Conservation (phyloP, 1,284 basidiomycete genomes). For the Hymenochaete sp. region DNA sequence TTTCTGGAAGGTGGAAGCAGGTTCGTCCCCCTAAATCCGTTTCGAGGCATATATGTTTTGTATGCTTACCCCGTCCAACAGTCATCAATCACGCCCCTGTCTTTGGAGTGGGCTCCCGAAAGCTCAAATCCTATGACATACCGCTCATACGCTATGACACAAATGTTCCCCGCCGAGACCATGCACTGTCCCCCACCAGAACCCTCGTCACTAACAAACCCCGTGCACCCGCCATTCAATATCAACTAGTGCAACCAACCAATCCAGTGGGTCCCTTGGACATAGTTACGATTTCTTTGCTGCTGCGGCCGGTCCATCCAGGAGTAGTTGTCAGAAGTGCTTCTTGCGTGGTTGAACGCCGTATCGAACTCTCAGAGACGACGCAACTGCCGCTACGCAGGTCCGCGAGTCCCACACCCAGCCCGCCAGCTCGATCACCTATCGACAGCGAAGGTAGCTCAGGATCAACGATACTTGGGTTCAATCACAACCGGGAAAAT, state of each 20-base stretch:
- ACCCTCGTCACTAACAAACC: conserved; percentile 29
- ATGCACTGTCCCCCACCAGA: conserved; percentile 25
- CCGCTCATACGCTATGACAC: conserved; percentile 57
- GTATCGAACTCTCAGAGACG: conserved; percentile 30
- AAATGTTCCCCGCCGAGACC: conserved; percentile 29
- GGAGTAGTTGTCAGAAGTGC: conserved; percentile 29
- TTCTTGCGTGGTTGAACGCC: conserved; percentile 28
- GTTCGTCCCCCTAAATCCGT: conserved; percentile 35
- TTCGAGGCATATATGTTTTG: conserved; percentile 7
- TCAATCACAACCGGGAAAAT: conserved; percentile 6
- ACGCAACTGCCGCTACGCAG: conserved; percentile 20
- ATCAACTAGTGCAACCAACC: conserved; percentile 31
- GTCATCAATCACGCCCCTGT: conserved; percentile 60
- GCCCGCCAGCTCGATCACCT: neutral
- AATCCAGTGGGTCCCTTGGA: conserved; percentile 33
- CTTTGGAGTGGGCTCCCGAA: conserved; percentile 54
- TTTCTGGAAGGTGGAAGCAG: conserved; percentile 75
- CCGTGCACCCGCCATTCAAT: conserved; percentile 29
- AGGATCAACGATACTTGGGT: neutral
- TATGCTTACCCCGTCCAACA: conserved; percentile 23
- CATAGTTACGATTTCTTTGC: conserved; percentile 31
- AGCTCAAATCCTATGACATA: conserved; percentile 60
- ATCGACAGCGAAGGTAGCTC: conserved; percentile 1
- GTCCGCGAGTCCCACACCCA: conserved; percentile 29
- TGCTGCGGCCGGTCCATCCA: conserved; percentile 29